phyloP scores from a whole-genome alignment of 2,329 filamentous ascomycete genomes.

The Epichloe aotearoae region DNA sequence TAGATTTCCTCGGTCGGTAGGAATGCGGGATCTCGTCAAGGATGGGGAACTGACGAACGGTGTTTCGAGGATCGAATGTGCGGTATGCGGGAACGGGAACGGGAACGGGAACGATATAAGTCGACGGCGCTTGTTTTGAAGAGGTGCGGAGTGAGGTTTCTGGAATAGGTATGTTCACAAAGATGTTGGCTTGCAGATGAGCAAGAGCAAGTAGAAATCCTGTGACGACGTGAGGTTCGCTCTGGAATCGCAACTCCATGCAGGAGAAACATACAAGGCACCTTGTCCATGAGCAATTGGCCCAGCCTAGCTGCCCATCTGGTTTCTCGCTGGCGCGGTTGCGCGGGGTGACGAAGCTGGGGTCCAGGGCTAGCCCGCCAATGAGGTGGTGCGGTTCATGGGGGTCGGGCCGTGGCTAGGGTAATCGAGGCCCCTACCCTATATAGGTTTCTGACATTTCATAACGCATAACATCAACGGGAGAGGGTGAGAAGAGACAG shows the following conservation, averaged over 20 bases:
- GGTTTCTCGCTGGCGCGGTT: conserved; percentile 6
- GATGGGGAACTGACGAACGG: too few relatives aligned
- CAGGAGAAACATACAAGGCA: too few relatives aligned
- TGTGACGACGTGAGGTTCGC: too few relatives aligned
- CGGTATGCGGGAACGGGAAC: conserved; percentile 1
- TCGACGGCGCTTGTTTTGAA: not conserved
- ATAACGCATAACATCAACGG: too few relatives aligned
- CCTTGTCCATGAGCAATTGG: not conserved
- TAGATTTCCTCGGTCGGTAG: not conserved
- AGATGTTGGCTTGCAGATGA: too few relatives aligned
- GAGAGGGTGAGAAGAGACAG: too few relatives aligned
- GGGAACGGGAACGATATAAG: not conserved
- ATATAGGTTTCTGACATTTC: too few relatives aligned
- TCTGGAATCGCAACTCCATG: too few relatives aligned
- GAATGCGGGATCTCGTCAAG: too few relatives aligned
- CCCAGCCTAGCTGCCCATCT: not conserved
- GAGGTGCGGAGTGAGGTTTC: too few relatives aligned
- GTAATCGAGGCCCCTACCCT: not conserved
- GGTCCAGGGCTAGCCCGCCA: not conserved
- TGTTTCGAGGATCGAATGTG: not conserved
- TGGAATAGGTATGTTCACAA: too few relatives aligned
- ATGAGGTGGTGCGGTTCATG: not conserved
- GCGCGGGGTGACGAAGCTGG: conserved; percentile 10
- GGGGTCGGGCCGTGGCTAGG: not conserved
- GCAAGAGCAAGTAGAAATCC: too few relatives aligned